phyloP scores from a whole-genome alignment of 441 rosid genomes.

The Adansonia grandidieri region DNA sequence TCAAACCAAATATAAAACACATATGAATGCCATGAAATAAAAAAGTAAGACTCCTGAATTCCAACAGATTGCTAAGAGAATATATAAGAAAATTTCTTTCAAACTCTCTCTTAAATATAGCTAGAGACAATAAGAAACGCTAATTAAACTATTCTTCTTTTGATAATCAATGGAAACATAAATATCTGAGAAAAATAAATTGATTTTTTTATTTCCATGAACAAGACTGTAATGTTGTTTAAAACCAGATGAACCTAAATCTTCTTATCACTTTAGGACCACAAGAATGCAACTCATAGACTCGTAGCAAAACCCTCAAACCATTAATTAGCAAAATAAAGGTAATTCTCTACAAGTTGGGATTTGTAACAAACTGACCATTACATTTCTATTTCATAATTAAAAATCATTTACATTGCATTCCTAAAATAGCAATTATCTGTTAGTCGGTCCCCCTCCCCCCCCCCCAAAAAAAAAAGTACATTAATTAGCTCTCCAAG shows the following conservation, averaged over 20 bases:
- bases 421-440: background rate
- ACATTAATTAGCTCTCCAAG: background rate
- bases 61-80: background rate
- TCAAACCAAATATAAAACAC: conserved; percentile 25
- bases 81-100: background rate
- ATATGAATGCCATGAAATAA: background rate
- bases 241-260: background rate
- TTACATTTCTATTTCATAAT: background rate
- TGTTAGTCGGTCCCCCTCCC: background rate
- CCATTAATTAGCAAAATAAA: conserved; percentile 1
- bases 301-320: background rate
- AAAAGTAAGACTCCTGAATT: background rate
- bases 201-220: background rate
- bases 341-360: background rate
- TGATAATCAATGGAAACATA: background rate
- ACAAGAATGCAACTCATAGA: background rate
- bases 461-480: background rate
- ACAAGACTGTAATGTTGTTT: background rate
- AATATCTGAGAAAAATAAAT: background rate
- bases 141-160: background rate
- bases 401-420: background rate
- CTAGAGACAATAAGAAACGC: background rate
- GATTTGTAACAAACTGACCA: background rate
- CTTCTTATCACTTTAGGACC: background rate
- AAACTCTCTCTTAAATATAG: background rate